Evolutionary conservation across 495 filamentous ascomycete genomes (phyloP).

Genomic region (Penicillium cosmopolitanum): DNA sequence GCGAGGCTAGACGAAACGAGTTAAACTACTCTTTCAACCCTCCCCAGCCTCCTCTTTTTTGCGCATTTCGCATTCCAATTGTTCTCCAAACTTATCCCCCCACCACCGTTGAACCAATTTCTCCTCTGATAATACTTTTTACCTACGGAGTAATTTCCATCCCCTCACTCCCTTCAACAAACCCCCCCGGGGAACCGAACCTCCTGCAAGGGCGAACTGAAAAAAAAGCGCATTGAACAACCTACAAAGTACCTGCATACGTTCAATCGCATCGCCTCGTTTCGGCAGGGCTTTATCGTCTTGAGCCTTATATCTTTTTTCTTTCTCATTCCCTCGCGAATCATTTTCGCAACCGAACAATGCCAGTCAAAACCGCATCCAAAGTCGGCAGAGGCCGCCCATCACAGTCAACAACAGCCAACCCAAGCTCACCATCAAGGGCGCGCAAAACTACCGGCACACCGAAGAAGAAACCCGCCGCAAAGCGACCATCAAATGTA

Average conservation of each 20-base stretch:
- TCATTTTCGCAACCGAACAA: slow-evolving; percentile 6
- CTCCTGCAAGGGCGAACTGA: slow-evolving; percentile 3
- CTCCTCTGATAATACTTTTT: not conserved
- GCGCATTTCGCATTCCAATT: not conserved
- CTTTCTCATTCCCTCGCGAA: not conserved
- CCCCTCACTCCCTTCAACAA: not conserved
- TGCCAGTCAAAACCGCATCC: slow-evolving; percentile 26
- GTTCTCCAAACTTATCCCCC: not conserved
- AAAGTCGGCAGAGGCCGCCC: slow-evolving; percentile 15
- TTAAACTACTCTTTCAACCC: not conserved
- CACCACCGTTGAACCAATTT: not conserved
- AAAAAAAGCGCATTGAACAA: not conserved
- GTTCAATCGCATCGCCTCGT: not conserved
- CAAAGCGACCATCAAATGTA: slow-evolving; percentile 34
- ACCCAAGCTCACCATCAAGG: slow-evolving; percentile 11
- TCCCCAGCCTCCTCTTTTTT: not conserved
- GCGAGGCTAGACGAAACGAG: not conserved
- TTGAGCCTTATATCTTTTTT: no score
- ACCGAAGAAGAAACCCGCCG: slow-evolving; percentile 28
- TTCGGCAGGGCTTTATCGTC: no score
- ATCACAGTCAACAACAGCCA: slow-evolving; percentile 3
- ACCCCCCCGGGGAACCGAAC: not conserved
- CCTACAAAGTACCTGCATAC: not conserved
- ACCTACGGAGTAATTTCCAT: not conserved
- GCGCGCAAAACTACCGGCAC: slow-evolving; percentile 9